Base-by-base conservation (phyloP, 2,329 filamentous ascomycete genomes). In the Bipolaris victoriae region DNA sequence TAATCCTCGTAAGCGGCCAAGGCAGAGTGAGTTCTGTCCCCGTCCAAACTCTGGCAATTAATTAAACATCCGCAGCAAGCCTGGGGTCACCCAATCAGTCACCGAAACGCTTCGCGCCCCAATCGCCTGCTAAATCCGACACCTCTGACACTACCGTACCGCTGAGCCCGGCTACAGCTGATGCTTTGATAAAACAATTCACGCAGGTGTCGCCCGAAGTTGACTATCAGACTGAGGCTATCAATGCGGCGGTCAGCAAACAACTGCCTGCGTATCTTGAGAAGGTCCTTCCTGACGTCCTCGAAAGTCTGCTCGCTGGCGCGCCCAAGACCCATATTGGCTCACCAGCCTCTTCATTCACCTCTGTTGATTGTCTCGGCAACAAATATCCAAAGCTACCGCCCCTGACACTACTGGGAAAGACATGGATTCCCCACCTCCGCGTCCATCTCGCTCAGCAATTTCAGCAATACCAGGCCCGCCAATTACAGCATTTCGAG, bases 91-190 rank as follows among this genome's bases (percentile, higher is more conserved):
- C 52, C 7, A 20, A 13, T 5, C 46, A 49, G 35, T 39, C 36
- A 31, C 22, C 55, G 5, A 57, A 39, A 24, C 22, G 51, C 37
- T 52, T 31, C 7, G 29, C 51, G 3, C 41, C 36, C 13, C 22
- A 46, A 20, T 54, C 55, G 4, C 55, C 59, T 10, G 26, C 46
- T 2, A 40, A 26, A 45, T 61, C 59, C 16, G 15, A 48, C 49
- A 40, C 55, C 4, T 54, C 55, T 20, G 59, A 61, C 7, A 59
- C 52, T 46, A 61, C 59, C 15, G 26, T 57, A 29, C 52, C 56
- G 6, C 31, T 59, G 13, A 61, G 52, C 24, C 56, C 59, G 15
- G 52, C 33, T 26, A 43, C 52, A 1, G 41, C 37, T 51, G 55
- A 45, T 33, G 58, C 31, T 33, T 45, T 45, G 43, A 26, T 16